Evolutionary conservation across 495 filamentous ascomycete genomes (phyloP).

Genomic region (Xylaria venustula): DNA sequence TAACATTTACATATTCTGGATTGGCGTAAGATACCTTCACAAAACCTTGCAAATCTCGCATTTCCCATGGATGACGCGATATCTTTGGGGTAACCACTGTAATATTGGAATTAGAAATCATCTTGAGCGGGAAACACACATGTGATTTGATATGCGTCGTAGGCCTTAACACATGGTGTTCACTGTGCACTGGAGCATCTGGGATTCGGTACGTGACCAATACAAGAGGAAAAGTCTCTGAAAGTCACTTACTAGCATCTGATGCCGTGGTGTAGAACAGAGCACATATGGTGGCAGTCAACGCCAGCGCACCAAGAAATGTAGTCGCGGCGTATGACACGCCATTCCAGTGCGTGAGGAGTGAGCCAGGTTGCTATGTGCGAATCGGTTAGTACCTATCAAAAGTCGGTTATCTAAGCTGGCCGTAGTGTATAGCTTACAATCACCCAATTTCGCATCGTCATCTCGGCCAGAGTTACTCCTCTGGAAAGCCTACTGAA

Average conservation of each 20-base stretch:
- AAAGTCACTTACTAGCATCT: constrained; percentile 42
- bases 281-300: constrained; percentile 59
- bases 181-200: no score
- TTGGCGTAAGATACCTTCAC: constrained; percentile 62
- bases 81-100: constrained; percentile 64
- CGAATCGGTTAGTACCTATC: not conserved
- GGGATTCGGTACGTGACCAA: no score
- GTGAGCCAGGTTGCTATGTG: constrained; percentile 48
- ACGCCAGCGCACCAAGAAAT: constrained; percentile 55
- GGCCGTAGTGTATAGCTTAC: constrained; percentile 19
- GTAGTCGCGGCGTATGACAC: constrained; percentile 60
- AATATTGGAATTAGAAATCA: not conserved
- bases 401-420: not conserved
- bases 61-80: constrained; percentile 47
- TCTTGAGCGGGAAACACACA: not conserved
- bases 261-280: constrained; percentile 75
- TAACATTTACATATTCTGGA: constrained; percentile 44
- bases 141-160: not conserved
- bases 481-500: constrained; percentile 55
- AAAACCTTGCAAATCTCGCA: constrained; percentile 46
- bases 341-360: constrained; percentile 65
- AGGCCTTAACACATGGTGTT: not conserved
- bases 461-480: constrained; percentile 70
- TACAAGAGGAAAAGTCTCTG: not conserved
- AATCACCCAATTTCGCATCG: constrained; percentile 56